Conservation (phyloP, 2,329 filamentous ascomycete species). For the Exophiala bonariae region DNA sequence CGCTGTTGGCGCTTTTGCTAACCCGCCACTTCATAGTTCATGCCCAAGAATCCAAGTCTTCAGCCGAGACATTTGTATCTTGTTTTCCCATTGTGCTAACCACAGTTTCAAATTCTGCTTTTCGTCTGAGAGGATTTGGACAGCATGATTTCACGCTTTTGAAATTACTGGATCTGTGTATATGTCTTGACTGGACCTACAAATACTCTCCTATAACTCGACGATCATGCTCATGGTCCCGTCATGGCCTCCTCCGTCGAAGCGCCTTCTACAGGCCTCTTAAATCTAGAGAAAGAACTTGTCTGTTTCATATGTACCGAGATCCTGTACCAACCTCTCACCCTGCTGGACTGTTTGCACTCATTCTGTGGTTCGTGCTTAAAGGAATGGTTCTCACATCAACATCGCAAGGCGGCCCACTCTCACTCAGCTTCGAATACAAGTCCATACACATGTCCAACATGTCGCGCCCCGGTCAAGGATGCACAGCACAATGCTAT, state of each 20-base stretch:
- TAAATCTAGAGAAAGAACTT: slow-evolving; percentile 88
- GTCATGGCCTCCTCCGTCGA: background rate
- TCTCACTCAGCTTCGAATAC: slow-evolving; percentile 38
- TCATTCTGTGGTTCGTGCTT: slow-evolving; percentile 95
- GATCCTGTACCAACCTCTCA: slow-evolving; percentile 85
- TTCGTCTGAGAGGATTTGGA: too few relatives aligned
- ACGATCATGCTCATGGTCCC: too few relatives aligned
- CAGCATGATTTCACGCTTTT: too few relatives aligned
- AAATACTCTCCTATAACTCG: too few relatives aligned
- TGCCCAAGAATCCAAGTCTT: too few relatives aligned
- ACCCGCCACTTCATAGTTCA: too few relatives aligned
- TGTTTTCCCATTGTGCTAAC: too few relatives aligned
- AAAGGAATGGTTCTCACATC: slow-evolving; percentile 92
- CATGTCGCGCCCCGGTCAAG: slow-evolving; percentile 83
- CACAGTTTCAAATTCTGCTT: too few relatives aligned
- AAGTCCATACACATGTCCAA: slow-evolving; percentile 79
- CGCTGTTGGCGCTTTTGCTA: too few relatives aligned
- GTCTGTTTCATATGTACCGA: slow-evolving; percentile 98
- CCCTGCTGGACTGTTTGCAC: slow-evolving; percentile 88
- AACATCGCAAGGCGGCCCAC: slow-evolving; percentile 58
- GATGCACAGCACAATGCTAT: slow-evolving; percentile 88
- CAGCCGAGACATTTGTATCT: too few relatives aligned
- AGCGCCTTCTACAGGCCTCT: slow-evolving; percentile 35
- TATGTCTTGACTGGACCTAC: too few relatives aligned
- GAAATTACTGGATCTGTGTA: too few relatives aligned